phyloP scores from a whole-genome alignment of 2,329 filamentous ascomycete species.

The Laburnicola sp. region DNA sequence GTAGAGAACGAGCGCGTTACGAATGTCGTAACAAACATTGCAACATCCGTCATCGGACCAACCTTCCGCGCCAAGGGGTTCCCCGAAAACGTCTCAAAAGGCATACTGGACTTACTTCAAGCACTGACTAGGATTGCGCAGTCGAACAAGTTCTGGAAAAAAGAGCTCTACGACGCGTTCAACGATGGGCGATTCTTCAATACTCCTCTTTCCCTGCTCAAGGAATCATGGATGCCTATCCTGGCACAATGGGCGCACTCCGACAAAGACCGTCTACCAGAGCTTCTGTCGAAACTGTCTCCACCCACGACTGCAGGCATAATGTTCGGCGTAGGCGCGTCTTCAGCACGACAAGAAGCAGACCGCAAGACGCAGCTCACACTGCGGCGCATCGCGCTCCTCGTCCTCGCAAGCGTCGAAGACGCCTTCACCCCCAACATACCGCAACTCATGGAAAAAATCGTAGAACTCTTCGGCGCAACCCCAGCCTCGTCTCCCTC shows the following conservation, averaged over 20 bases:
- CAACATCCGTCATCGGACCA: constrained; percentile 78
- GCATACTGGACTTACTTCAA: constrained; percentile 71
- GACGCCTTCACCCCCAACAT: constrained; percentile 83
- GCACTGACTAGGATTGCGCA: constrained; percentile 77
- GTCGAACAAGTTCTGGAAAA: constrained; percentile 88
- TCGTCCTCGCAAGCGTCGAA: constrained; percentile 74
- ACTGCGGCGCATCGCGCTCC: constrained; percentile 76
- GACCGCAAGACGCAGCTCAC: constrained; percentile 92
- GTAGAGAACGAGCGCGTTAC: constrained; percentile 83
- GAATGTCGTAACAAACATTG: constrained; percentile 77
- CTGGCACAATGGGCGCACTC: constrained; percentile 80
- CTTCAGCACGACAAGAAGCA: constrained; percentile 89
- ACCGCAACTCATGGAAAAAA: constrained; percentile 72
- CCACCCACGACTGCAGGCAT: constrained; percentile 91
- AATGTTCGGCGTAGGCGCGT: constrained; percentile 97
- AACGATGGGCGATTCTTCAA: constrained; percentile 85
- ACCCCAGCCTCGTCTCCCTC: constrained; percentile 89
- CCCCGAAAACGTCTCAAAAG: constrained; percentile 77
- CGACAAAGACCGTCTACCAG: constrained; percentile 86
- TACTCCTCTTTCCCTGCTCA: constrained; percentile 66
- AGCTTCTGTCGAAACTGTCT: constrained; percentile 76
- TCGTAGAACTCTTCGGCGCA: constrained; percentile 83
- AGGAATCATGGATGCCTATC: constrained; percentile 77
- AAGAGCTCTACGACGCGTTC: constrained; percentile 88
- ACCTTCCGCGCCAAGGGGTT: constrained; percentile 82